Percentiles rank a stretch among this genome's conserved stretches.
Conservation (phyloP, 768 basidiomycete genomes). For the Suillus occidentalis region DNA sequence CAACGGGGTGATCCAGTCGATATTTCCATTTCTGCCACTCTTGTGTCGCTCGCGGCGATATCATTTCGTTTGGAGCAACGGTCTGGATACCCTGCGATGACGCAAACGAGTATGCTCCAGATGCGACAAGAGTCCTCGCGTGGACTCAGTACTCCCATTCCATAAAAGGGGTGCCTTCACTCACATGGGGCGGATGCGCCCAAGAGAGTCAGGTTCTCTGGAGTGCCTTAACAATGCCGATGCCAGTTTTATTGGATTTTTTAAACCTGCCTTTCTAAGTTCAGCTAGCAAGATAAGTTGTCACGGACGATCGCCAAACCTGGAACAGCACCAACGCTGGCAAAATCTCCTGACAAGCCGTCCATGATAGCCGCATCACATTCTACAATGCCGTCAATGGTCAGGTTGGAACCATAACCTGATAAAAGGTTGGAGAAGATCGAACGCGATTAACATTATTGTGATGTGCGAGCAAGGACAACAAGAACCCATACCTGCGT, state of each 20-base stretch:
- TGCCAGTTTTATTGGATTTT: constrained; percentile 69
- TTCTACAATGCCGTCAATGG: constrained; percentile 71
- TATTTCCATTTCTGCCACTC: constrained; percentile 66
- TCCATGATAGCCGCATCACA: constrained; percentile 81
- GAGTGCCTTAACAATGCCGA: constrained; percentile 55
- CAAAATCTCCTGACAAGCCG: constrained; percentile 51
- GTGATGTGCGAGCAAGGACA: not conserved
- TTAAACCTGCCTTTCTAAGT: constrained; percentile 46
- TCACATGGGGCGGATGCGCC: constrained; percentile 71
- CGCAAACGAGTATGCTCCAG: constrained; percentile 64
- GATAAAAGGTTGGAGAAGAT: not conserved
- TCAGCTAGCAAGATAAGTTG: not conserved
- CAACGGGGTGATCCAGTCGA: constrained; percentile 32
- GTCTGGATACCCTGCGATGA: constrained; percentile 26
- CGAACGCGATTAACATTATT: not conserved
- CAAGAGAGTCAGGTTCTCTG: constrained; percentile 46
- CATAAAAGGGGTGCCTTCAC: constrained; percentile 19
- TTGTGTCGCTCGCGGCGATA: constrained; percentile 46
- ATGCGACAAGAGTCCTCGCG: constrained; percentile 56
- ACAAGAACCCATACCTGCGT: constrained; percentile 53
- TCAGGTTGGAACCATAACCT: constrained; percentile 82
- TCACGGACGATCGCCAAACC: constrained; percentile 38
- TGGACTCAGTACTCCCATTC: not conserved
- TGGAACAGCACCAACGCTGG: constrained; percentile 71
- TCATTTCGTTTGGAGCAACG: constrained; percentile 45